Evolutionary conservation across 2,329 filamentous ascomycete genomes (phyloP).

Genomic region (Elsinoe perseae): DNA sequence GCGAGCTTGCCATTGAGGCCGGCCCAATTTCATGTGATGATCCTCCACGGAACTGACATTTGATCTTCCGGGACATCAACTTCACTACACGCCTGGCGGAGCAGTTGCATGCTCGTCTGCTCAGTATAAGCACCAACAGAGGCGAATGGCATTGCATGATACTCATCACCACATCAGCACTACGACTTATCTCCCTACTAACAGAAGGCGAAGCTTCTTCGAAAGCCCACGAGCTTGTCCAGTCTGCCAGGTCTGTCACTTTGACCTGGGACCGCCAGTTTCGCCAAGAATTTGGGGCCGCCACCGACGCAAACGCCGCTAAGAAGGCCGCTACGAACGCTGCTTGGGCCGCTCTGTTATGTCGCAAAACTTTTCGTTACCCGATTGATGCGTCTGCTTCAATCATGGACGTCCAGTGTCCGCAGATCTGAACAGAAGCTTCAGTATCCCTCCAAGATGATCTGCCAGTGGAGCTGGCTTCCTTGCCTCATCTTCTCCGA

Average conservation of each 20-base stretch:
- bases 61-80: conserved; percentile 39
- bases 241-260: conserved; percentile 37
- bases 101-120: conserved; percentile 42
- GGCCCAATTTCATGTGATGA: conserved; percentile 41
- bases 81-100: conserved; percentile 46
- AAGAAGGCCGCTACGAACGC: conserved; percentile 36
- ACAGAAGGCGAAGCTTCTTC: not conserved
- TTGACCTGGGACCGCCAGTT: conserved; percentile 45
- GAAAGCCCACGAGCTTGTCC: conserved; percentile 27
- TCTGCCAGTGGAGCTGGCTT: not conserved
- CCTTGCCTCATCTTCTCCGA: not conserved
- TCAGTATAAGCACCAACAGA: conserved; percentile 48
- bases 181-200: conserved; percentile 21
- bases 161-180: conserved; percentile 44
- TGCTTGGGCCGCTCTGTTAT: conserved; percentile 51
- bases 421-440: conserved; percentile 32
- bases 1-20: conserved; percentile 47
- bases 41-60: conserved; percentile 42
- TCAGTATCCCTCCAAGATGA: conserved; percentile 45
- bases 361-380: conserved; percentile 41
- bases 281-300: conserved; percentile 38
- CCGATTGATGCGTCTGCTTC: conserved; percentile 16
- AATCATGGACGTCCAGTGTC: conserved; percentile 17
- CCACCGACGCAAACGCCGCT: conserved; percentile 33
- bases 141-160: conserved; percentile 54